Evolutionary conservation across 1,139 yeast genomes (phyloP), one percentile per base, ranked within the genome.

Genomic region (Pichia sp.): DNA sequence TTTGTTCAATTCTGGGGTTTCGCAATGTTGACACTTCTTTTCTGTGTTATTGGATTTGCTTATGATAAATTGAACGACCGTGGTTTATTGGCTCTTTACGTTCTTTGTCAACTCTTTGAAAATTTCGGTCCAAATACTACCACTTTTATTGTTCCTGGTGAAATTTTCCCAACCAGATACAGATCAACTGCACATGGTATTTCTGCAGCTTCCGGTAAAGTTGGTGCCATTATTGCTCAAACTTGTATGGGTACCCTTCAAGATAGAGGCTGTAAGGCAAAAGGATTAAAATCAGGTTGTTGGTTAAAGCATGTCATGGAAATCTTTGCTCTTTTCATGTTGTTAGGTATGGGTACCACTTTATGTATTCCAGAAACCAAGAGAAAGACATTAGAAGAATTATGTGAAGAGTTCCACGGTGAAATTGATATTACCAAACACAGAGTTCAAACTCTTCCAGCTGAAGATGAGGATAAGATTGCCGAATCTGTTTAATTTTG

Each of bases 151-250:
- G 79, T 87, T 58, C 97, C 98, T 42, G 98, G 97, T 66, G 98
- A 92, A 73, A 76, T 81, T 61, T 92, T 75, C 86, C 98, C 98
- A 64, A 92, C 98, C 42, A 79, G 95, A 69, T 87, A 88, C 72
- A 86, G 98, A 79, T 92, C 97, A 39, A 82, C 97, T 55, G 97
- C 97, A 46, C 98, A 92, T 64, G 98, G 98, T 75, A 71, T 92
- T 53, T 86, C 96, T 55, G 98, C 98, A 54, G 97, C 95, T 45
- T 65, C 79, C 43, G 98, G 98, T 76, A 92, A 92, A 71, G 73
- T 85, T 54, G 98, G 98, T 72, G 97, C 98, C 50, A 86, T 92
- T 56, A 78, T 92, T 69, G 97, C 97, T 36, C 94, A 88, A 69
- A 83, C 95, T 51, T 82, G 85, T 64, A 66, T 87, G 56, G 95